Evolutionary conservation across 345 rosid genomes (phyloP), one percentile per base, ranked within the genome.

Genomic region (Clarkia xantiana): DNA sequence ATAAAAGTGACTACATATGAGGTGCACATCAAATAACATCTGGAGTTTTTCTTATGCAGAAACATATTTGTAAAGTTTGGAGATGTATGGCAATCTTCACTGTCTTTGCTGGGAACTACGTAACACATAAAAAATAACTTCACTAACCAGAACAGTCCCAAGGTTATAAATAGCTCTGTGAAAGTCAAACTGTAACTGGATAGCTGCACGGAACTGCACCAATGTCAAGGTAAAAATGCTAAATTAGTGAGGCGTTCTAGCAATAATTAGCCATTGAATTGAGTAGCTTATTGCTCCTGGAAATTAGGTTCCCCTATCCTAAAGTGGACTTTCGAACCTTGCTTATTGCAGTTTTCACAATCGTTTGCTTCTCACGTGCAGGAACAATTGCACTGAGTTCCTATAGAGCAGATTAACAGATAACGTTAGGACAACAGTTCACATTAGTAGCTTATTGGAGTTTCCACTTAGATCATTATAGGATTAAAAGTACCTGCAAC

Each of bases 301-400:
- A 29, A 29, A 29, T 5, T 1, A 2, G 36, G 36, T 29, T 29
- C 9, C 8, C 36, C 29, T 60, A 19, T 59, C 51, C 54, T 65
- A 43, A 66, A 59, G 58, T 29, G 9, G 53, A 59, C 36, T 58
- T 62, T 51, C 54, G 62, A 71, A 93, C 96, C 99, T 93, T 93
- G 63, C 94, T 82, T 49, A 93, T 87, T 40, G 96, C 95, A 64
- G 94, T 78, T 75, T 72, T 80, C 55, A 84, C 96, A 59, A 93
- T 84, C 54, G 73, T 78, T 72, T 76, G 94, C 73, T 84, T 91
- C 65, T 86, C 96, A 40, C 94, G 71, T 22, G 79, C 95, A 55
- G 96, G 91, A 67, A 93, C 99, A 64, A 93, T 93, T 51, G 89
- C 87, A 68, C 99, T 82, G 52, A 84, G 88, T 77, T 93, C 99